Base-by-base conservation (phyloP, 441 rosid species). In the Erodium trifolium region DNA sequence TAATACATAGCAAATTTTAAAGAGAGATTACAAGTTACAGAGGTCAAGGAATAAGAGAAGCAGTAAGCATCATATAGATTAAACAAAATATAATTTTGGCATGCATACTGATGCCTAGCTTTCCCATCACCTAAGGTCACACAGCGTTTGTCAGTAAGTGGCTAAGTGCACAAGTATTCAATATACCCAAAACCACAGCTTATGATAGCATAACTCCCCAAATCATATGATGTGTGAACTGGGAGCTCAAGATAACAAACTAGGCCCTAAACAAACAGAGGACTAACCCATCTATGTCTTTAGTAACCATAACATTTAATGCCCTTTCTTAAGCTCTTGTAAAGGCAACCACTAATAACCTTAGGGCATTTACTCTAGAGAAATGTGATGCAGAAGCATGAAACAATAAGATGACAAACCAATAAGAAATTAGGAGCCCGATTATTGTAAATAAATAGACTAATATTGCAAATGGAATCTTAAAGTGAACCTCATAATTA, bases 401-500 rank as follows among this genome's bases (percentile, higher is more conserved):
- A 37, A 37, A 5, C 19, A 13, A n/a, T n/a, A 3, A 14, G 59
- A 16, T 4, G 60, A 7, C 9, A 55, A 0, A 55, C 63, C 2
- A 1, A 55, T 17, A 55, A 5, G 19, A 5, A 55, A 55, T 55
- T 17, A 55, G 63, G 9, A 3, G 0, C 10, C 10, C 27, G 4
- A 17, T 55, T 16, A 55, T 17, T 72, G 17, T 3, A 43, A 18
- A 64, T 49, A 37, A 53, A 68, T 53, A 2, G 16, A 67, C 45
- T 17, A 68, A 47, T 27, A 63, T 16, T 66, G 63, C 68, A 45
- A 16, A 1, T 57, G 45, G 9, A 70, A 67, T 49, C 68, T 67
- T 19, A 67, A 78, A 65, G 80, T 49, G n/a, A 76, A 91, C 99
- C 97, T 90, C 85, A 71, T 90, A 87, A 69, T 94, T 91, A 65